Evolutionary conservation across 1,139 yeast genomes (phyloP), one percentile per base, ranked within the genome.

Genomic region (Blastobotrys raffinosifermentans): DNA sequence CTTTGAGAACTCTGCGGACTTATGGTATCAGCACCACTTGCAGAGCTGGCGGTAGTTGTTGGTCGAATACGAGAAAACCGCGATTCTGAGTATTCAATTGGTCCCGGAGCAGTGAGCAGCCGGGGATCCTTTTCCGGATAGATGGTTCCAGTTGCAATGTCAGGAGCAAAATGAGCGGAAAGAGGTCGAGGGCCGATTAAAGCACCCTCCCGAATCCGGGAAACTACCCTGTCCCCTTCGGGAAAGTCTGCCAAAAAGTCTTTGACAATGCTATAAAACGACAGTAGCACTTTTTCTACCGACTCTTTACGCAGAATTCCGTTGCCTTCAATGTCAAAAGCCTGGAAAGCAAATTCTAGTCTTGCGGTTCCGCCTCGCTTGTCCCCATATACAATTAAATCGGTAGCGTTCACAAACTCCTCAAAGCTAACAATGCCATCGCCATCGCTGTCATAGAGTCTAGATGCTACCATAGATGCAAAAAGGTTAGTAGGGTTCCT

Each of bases 381-480:
- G 15, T n/a, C 18, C 19, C 31, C 26, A 20, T 21, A 26, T 16
- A 21, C 15, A 17, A 27, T 16, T 26, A 26, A 34, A 14, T 31
- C 29, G n/a, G 32, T 23, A n/a, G 33, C 40, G 19, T 21, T 14
- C 4, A 46, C 32, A 23, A 38, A 54, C 21, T 54, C 57, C 25
- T 43, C 44, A 38, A 55, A 53, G 4, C 47, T 40, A 3, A 56
- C 40, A 4, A 52, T 31, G 7, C 56, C 60, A 22, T 55, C 50
- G 13, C 39, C 36, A 26, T 53, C 51, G 8, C 17, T 18, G 35
- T 56, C 60, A 37, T 47, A 54, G 26, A 43, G 32, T 5, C 31
- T n/a, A 22, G 44, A 22, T 8, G 29, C 26, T 16, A 33, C 21
- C 14, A 25, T 31, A 7, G 19, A 29, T 2, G 39, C 49, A 19